Conservation (phyloP, 306 rosid genomes). For the Lithocarpus polystachyus region DNA sequence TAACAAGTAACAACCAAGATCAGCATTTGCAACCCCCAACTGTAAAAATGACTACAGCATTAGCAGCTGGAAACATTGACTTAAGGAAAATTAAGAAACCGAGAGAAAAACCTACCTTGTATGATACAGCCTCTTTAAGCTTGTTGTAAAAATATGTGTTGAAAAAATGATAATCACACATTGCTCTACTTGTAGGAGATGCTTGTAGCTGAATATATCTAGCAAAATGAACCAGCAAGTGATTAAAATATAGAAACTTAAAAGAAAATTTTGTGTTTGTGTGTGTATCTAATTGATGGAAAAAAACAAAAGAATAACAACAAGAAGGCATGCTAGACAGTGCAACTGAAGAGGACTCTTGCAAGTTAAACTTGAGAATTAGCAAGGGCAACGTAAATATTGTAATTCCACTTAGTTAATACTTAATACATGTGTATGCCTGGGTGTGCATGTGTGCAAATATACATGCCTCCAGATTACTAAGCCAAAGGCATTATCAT, state of each 20-base stretch:
- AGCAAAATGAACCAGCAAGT: slow-evolving; percentile 26
- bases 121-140: slow-evolving; percentile 77
- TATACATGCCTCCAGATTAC: neutral
- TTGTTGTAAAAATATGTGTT: slow-evolving; percentile 89
- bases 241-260: neutral
- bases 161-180: slow-evolving; percentile 71
- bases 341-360: neutral
- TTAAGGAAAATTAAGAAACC: neutral
- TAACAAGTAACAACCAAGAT: neutral
- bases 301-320: neutral
- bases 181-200: slow-evolving; percentile 44
- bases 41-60: neutral
- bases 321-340: neutral
- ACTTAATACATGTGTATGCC: neutral
- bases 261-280: neutral
- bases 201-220: slow-evolving; percentile 81
- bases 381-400: neutral
- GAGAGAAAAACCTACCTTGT: slow-evolving; percentile 50
- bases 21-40: neutral
- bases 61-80: slow-evolving; percentile 6
- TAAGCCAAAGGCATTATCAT: neutral
- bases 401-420: neutral
- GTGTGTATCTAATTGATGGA: neutral
- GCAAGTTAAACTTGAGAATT: neutral
- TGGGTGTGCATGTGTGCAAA: neutral